phyloP scores from a whole-genome alignment of 2,329 filamentous ascomycete species.

The Trichoderma sp. region DNA sequence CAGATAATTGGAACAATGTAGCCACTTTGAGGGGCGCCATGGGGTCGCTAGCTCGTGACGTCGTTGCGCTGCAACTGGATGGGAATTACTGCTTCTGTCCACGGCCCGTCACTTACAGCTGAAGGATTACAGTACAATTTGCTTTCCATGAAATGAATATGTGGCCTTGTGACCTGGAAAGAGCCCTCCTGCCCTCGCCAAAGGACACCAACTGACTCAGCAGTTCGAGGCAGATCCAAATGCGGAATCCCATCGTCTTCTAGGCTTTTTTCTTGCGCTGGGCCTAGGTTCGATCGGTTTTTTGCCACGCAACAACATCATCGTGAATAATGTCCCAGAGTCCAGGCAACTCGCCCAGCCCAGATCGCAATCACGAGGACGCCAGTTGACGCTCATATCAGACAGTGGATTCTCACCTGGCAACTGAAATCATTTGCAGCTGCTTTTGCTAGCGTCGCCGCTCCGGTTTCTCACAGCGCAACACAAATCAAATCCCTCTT shows the following conservation, averaged over 20 bases:
- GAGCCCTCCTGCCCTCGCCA: background rate
- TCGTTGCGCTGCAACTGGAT: background rate
- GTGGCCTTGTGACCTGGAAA: background rate
- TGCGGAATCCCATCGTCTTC: background rate
- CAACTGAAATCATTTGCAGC: background rate
- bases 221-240: background rate
- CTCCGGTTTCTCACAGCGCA: background rate
- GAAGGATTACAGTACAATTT: background rate
- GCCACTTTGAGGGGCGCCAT: background rate
- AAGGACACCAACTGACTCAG: background rate
- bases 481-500: slow-evolving; percentile 2
- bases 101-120: background rate
- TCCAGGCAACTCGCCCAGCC: background rate
- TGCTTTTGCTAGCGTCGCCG: slow-evolving; percentile 1
- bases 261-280: background rate
- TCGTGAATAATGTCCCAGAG: background rate
- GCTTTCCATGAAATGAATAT: background rate
- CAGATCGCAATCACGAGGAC: background rate
- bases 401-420: background rate
- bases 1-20: background rate
- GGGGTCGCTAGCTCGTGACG: slow-evolving; percentile 19
- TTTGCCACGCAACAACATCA: slow-evolving; percentile 14
- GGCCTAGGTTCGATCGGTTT: background rate
- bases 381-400: background rate
- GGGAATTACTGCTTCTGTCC: background rate